Base-by-base conservation (phyloP, 2,329 filamentous ascomycete species). In the Fusarium anthophilum region DNA sequence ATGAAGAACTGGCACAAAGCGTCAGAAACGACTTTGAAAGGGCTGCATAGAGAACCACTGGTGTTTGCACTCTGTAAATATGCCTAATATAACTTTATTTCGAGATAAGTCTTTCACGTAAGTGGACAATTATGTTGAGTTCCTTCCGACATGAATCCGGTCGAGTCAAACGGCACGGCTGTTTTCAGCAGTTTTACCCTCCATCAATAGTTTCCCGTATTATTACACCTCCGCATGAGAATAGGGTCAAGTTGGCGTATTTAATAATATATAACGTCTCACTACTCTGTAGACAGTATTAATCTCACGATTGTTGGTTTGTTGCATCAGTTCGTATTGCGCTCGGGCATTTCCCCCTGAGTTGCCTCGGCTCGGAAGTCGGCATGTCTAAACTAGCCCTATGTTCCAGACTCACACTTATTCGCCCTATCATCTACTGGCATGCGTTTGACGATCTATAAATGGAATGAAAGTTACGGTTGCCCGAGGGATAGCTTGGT, bases 21-120 rank as follows among this genome's bases (percentile, higher is more conserved):
- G 41, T n/a, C 11, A 48, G 24, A 8, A 9, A 26, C 6, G 41
- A 58, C n/a, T 58, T 48, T 14, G 14, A 37, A 13, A 24, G 22
- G 4, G 13, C 20, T 37, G 0, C 2, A 20, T 48, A 37, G n/a
- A n/a, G 10, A 2, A 4, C 5, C 1, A 8, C 3, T 3, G 15
- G 2, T 4, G 20, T 9, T 14, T 12, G 5, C 7, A 5, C 2
- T 28, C 12, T 15, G 10, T 12, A 2, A 3, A 12, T 2, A 26
- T 35, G 9, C 8, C 6, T 12, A 8, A 8, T 1, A 8, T 11
- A 12, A 14, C 22, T 17, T 35, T 26, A 26, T 26, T 26, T 26
- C 26, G 26, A 26, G 26, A 26, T 26, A 26, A 26, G 26, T 26
- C 26, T 26, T 26, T 26, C 26, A 26, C 26, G 26, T 26, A 26